phyloP scores from a whole-genome alignment of 2,329 filamentous ascomycete genomes.

The Neonectria hederae region DNA sequence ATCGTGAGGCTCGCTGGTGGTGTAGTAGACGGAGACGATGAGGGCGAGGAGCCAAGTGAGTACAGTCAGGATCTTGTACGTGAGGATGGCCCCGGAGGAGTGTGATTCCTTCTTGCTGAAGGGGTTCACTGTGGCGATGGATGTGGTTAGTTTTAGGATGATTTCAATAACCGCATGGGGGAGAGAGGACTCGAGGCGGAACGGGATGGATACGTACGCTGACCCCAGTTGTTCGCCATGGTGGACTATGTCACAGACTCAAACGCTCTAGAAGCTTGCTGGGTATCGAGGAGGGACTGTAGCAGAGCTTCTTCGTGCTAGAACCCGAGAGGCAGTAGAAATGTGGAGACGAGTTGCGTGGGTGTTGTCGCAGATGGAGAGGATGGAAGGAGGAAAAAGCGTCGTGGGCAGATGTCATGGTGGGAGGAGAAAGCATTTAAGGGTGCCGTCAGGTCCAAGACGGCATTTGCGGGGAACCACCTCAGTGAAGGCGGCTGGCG shows the following conservation, averaged over 20 bases:
- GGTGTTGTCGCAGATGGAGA: slow-evolving; percentile 16
- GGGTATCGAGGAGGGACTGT: not conserved
- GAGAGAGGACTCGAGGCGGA: not conserved
- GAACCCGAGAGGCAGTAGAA: slow-evolving; percentile 1
- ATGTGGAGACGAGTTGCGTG: slow-evolving; percentile 4
- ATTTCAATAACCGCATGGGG: not conserved
- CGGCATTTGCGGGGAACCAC: slow-evolving; percentile 36
- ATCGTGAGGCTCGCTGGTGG: slow-evolving; percentile 70
- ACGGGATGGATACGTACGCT: slow-evolving; percentile 36
- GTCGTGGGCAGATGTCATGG: not conserved
- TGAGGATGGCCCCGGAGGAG: slow-evolving; percentile 66
- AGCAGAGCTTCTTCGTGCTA: slow-evolving; percentile 4
- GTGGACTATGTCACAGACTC: slow-evolving; percentile 15
- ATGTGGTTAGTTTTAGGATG: slow-evolving; percentile 20
- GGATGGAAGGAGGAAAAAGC: slow-evolving; percentile 14
- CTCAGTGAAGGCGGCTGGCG: slow-evolving; percentile 16
- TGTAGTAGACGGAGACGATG: slow-evolving; percentile 79
- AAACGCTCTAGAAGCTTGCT: not conserved
- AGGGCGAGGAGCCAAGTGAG: slow-evolving; percentile 80
- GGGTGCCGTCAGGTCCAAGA: slow-evolving; percentile 9
- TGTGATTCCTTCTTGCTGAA: slow-evolving; percentile 78
- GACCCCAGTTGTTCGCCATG: slow-evolving; percentile 44
- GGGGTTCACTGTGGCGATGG: slow-evolving; percentile 69
- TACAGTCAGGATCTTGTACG: slow-evolving; percentile 80
- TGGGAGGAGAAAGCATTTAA: slow-evolving; percentile 40